phyloP scores from a whole-genome alignment of 2,329 filamentous ascomycete genomes.

The Stenocarpella maydis region DNA sequence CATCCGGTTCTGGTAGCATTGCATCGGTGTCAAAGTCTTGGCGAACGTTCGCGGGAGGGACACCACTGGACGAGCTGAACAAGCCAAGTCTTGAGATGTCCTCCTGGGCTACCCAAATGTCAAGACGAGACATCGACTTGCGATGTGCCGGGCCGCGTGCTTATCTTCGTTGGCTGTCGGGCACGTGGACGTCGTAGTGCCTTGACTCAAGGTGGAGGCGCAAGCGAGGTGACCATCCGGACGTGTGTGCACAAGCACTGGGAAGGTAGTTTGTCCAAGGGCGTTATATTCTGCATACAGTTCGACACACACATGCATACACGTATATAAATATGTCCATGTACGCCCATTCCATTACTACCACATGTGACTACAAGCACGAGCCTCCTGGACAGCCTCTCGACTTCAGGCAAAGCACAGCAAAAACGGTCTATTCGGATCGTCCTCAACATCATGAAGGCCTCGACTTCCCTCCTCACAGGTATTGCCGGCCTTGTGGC shows the following conservation, averaged over 20 bases:
- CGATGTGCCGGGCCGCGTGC: conserved; percentile 20
- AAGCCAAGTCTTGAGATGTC: conserved; percentile 24
- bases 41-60: neutral
- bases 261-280: neutral
- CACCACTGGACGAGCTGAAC: conserved; percentile 9
- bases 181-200: neutral
- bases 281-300: neutral
- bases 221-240: conserved; percentile 11
- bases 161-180: conserved; percentile 28
- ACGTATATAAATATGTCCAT: neutral
- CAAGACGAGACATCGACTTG: conserved; percentile 7
- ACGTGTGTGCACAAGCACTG: neutral
- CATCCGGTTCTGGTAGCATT: conserved; percentile 21
- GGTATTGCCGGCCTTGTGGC: conserved; percentile 36
- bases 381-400: neutral
- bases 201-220: conserved; percentile 22
- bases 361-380: neutral
- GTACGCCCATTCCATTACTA: neutral
- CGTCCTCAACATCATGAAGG: conserved; percentile 36
- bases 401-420: neutral
- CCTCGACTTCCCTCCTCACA: conserved; percentile 36
- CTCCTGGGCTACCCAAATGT: conserved; percentile 1
- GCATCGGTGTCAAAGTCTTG: conserved; percentile 28
- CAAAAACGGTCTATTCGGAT: neutral
- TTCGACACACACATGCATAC: neutral